A percentile compares a stretch with the other conserved stretches of the same genome.
Evolutionary conservation across 2,329 filamentous ascomycete species (phyloP).

Genomic region (Amauroascus niger): DNA sequence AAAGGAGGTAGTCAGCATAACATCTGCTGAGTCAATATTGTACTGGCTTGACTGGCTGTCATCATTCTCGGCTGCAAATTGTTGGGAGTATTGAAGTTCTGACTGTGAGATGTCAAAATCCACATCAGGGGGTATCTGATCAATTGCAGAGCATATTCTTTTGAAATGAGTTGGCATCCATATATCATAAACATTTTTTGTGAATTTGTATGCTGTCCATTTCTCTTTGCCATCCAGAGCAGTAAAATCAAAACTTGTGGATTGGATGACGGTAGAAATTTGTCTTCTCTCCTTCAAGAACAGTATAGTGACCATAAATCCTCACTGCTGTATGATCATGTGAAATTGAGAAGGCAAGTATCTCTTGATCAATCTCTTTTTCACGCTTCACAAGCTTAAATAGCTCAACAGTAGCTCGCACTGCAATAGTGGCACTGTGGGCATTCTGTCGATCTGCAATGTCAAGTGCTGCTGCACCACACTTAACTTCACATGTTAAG

Average conservation of each 20-base stretch:
- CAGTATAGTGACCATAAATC: conserved; percentile 38
- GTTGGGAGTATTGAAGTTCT: not conserved
- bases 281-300: conserved; percentile 26
- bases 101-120: not conserved
- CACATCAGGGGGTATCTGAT: conserved; percentile 10
- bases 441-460: conserved; percentile 26
- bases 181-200: conserved; percentile 30
- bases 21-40: too few species aligned
- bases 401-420: conserved; percentile 29
- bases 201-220: conserved; percentile 33
- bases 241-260: conserved; percentile 27
- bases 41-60: too few species aligned
- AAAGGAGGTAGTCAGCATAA: too few species aligned
- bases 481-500: conserved; percentile 43
- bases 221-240: conserved; percentile 28
- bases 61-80: not conserved
- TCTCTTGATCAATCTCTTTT: conserved; percentile 32
- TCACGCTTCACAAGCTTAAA: conserved; percentile 27
- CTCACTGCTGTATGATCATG: conserved; percentile 27
- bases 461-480: conserved; percentile 26
- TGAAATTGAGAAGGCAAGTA: conserved; percentile 40
- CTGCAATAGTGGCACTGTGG: conserved; percentile 27
- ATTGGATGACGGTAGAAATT: conserved; percentile 37
- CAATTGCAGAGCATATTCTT: conserved; percentile 14
- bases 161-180: conserved; percentile 25